Evolutionary conservation across 148 eudicot species (phyloP), one percentile per base, ranked within the genome.

Genomic region (Silene uniflora): DNA sequence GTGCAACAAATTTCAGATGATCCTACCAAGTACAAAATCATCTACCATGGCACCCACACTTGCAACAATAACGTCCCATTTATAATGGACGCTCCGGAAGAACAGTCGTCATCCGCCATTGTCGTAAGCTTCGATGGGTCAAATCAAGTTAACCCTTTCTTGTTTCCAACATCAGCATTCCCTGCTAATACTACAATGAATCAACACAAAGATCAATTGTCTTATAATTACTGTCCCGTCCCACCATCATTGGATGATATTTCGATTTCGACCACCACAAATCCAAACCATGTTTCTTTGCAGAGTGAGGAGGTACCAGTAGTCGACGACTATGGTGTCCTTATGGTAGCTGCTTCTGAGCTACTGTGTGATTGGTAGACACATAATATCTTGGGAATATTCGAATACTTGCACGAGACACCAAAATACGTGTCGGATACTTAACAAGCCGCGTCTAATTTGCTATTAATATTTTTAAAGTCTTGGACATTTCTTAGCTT

Each of bases 1-100:
- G 72, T 78, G 7, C 81, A 73, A 39, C 76, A 78, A 78, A 78
- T 78, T 2, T 72, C 76, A 63, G 67, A 72, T 52, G 64, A 78
- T 23, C 81, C 81, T 17, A 62, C 67, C 5, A 78, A 78, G 10
- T 78, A 54, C 76, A 72, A 10, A 21, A 42, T 78, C n/a, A 24
- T 72, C 4, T 78, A 72, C 60, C 72, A 73, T 65, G 76, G 66
- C 0, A 22, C 22, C 6, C 81, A 72, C 72, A 72, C 76, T 1
- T 78, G 76, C 72, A 22, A 65, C 17, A 73, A 39, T 54, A 52
- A 52, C 56, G 2, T 27, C 19, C n/a, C 32, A 5, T 10, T 62
- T 7, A 5, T 22, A 1, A 18, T 62, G 17, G 42, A 54, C 21
- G 4, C 62, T 17, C 21, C n/a, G 2, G 76, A 23, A 22, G 76